Percentiles rank a stretch among this genome's conserved stretches.
These are phyloP conservation scores for Beauveria sp. DNA, from an alignment of 2,329 filamentous ascomycete genomes.

Conservation along the genomic window DNA sequence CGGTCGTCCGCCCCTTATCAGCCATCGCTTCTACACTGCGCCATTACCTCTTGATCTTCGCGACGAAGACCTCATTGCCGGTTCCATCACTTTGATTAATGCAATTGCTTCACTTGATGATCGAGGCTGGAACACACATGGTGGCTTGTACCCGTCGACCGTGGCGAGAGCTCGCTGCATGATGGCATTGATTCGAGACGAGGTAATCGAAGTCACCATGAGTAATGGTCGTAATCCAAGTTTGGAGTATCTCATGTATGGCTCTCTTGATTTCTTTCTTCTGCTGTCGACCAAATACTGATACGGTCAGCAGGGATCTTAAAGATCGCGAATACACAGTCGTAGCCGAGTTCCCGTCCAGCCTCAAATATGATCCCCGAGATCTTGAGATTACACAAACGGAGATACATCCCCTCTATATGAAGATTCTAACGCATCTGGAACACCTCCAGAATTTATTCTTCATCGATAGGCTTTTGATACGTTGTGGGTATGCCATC, in stretches of 20 bases:
- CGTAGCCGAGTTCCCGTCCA: constrained; percentile 27
- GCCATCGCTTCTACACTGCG: constrained; percentile 44
- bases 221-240: constrained; percentile 20
- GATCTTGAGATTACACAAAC: constrained; percentile 27
- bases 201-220: constrained; percentile 50
- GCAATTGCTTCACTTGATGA: constrained; percentile 30
- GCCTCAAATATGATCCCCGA: constrained; percentile 30
- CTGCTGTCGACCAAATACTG: neutral
- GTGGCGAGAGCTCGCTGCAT: constrained; percentile 37
- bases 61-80: constrained; percentile 39
- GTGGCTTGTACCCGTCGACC: constrained; percentile 35
- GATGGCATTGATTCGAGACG: constrained; percentile 45
- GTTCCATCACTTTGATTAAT: constrained; percentile 14
- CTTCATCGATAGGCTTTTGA: constrained; percentile 48
- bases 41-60: constrained; percentile 47
- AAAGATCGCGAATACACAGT: constrained; percentile 26
- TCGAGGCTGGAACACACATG: constrained; percentile 44
- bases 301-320: constrained; percentile 21
- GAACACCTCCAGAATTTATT: constrained; percentile 51
- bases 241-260: constrained; percentile 18
- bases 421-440: constrained; percentile 38
- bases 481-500: constrained; percentile 32
- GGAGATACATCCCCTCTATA: constrained; percentile 28
- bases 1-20: constrained; percentile 45
- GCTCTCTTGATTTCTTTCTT: too few relatives aligned